Conservation (phyloP, 805 yeast genomes). For the Metschnikowia dekortorum region DNA sequence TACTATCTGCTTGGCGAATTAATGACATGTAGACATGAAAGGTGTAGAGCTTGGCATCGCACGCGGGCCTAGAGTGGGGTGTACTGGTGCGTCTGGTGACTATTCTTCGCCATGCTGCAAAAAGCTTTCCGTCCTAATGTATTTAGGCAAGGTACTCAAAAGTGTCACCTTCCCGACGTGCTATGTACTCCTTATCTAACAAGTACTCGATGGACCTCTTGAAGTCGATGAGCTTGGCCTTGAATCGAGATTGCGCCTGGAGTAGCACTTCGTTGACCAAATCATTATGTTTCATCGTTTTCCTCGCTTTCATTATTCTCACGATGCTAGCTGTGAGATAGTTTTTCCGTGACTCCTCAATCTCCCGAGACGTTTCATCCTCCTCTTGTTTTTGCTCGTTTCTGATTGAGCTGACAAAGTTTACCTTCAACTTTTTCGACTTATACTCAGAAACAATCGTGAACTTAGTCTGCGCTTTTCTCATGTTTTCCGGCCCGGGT, state of each 20-base stretch:
- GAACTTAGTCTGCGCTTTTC: conserved; percentile 47
- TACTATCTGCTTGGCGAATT: not conserved
- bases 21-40: conserved; percentile 6
- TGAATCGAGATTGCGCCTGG: conserved; percentile 77
- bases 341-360: conserved; percentile 81
- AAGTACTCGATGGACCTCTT: conserved; percentile 81
- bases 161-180: conserved; percentile 67
- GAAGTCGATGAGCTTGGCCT: conserved; percentile 80
- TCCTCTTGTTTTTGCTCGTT: conserved; percentile 64
- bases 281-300: conserved; percentile 69
- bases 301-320: conserved; percentile 93
- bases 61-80: not conserved
- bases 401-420: conserved; percentile 60
- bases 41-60: not conserved
- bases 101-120: not conserved
- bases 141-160: conserved; percentile 75
- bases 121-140: not conserved
- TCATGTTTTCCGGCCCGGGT: conserved; percentile 50
- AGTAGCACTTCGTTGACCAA: conserved; percentile 84
- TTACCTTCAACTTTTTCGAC: conserved; percentile 78
- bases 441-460: conserved; percentile 78
- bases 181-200: conserved; percentile 81
- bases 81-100: conserved; percentile 2
- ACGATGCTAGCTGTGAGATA: conserved; percentile 91
- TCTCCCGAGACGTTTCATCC: conserved; percentile 72